A percentile compares a stretch with the other conserved stretches of the same genome.
phyloP scores from a whole-genome alignment of 129 eudicot genomes.

The Logfia minima region DNA sequence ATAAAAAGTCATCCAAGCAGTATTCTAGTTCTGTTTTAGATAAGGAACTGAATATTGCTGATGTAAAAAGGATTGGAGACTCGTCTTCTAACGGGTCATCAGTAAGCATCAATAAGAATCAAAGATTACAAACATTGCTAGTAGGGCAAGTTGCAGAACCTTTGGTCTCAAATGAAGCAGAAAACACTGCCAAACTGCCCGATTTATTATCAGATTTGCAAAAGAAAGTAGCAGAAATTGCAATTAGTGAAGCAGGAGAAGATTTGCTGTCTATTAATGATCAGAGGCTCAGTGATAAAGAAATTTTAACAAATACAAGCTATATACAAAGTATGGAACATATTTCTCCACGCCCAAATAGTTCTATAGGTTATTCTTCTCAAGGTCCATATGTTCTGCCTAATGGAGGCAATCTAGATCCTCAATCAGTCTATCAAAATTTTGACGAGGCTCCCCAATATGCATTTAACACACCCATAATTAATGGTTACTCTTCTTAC shows the following conservation, averaged over 20 bases:
- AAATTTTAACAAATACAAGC: constrained; percentile 37
- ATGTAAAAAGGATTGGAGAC: constrained; percentile 28
- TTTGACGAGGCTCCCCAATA: constrained; percentile 38
- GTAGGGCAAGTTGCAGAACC: constrained; percentile 39
- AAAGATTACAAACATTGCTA: constrained; percentile 29
- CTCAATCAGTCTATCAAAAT: constrained; percentile 46
- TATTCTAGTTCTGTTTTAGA: constrained; percentile 29
- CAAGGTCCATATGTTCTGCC: constrained; percentile 50
- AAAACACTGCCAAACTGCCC: constrained; percentile 6
- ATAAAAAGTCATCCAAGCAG: constrained; percentile 30
- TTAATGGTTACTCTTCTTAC: constrained; percentile 36
- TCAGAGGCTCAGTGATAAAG: constrained; percentile 69
- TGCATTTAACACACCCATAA: constrained; percentile 26
- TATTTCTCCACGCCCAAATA: constrained; percentile 36
- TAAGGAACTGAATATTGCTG: constrained; percentile 20
- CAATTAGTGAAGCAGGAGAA: constrained; percentile 46
- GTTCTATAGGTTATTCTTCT: constrained; percentile 28
- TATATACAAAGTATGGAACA: constrained; percentile 40
- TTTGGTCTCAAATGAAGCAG: constrained; percentile 28
- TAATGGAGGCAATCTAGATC: constrained; percentile 27
- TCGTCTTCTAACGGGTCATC: constrained; percentile 39
- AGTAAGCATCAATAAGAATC: constrained; percentile 42
- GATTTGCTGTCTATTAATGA: constrained; percentile 52
- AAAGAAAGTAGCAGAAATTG: constrained; percentile 30
- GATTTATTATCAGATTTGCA: constrained; percentile 31